Percentiles rank a stretch among this genome's conserved stretches.
Conservation (phyloP, 2,329 filamentous ascomycete species). For the Lecanoromycetidae sp. region DNA sequence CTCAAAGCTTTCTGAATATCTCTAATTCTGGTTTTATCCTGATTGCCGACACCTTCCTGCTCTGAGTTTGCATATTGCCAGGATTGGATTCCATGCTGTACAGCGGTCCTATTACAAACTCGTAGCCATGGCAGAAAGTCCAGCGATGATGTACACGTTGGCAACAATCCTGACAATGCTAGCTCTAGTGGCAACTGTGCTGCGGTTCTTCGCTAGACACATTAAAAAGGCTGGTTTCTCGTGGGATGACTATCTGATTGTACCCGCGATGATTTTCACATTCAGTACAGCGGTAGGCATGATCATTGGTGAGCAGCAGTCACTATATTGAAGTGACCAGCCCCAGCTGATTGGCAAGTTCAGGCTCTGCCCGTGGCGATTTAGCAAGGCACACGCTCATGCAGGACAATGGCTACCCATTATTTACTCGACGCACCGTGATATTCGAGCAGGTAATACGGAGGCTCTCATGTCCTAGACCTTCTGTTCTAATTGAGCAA, state of each 20-base stretch:
- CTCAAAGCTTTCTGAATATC: too few relatives aligned
- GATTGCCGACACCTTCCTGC: neutral
- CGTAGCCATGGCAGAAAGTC: neutral
- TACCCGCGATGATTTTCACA: conserved; percentile 7
- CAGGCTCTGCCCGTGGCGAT: neutral
- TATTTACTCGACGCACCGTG: neutral
- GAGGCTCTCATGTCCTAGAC: too few relatives aligned
- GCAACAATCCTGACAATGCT: neutral
- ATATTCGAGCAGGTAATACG: neutral
- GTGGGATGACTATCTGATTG: conserved; percentile 11
- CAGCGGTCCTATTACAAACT: too few relatives aligned
- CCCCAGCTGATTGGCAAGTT: conserved; percentile 1
- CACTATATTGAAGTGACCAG: neutral
- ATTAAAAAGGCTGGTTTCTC: neutral
- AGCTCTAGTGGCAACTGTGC: conserved; percentile 1
- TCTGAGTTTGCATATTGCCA: neutral
- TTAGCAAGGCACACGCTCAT: neutral
- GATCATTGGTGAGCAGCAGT: neutral
- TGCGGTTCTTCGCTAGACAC: conserved; percentile 10
- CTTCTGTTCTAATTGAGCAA: too few relatives aligned
- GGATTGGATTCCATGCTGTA: too few relatives aligned
- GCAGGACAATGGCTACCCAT: neutral
- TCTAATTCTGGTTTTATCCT: neutral
- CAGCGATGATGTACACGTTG: neutral
- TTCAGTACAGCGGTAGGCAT: neutral